These are phyloP conservation scores for Candida nemodendra DNA, from an alignment of 805 yeast species.

Conservation along the genomic window DNA sequence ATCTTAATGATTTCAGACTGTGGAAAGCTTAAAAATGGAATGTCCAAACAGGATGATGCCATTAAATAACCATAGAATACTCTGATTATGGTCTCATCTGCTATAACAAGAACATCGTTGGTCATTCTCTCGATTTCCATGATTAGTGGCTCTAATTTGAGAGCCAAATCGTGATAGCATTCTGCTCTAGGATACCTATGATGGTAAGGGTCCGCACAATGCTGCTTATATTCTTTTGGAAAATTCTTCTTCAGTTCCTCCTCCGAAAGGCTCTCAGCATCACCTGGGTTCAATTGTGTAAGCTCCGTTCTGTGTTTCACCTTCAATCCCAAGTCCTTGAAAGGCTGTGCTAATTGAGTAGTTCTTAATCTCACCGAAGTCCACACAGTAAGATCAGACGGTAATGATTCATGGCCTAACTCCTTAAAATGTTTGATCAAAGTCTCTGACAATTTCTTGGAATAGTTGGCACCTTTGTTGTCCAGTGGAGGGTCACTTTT, in stretches of 20 bases:
- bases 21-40: conserved; percentile 76
- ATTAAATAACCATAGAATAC: conserved; percentile 92
- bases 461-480: conserved; percentile 67
- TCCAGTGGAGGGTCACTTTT: conserved; percentile 81
- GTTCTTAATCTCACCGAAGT: conserved; percentile 89
- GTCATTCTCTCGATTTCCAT: conserved; percentile 92
- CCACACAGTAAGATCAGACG: conserved; percentile 71
- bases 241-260: conserved; percentile 57
- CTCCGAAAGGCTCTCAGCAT: conserved; percentile 65
- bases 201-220: conserved; percentile 81
- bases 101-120: conserved; percentile 84
- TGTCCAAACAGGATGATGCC: conserved; percentile 86
- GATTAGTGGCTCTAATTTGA: conserved; percentile 88
- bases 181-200: conserved; percentile 90
- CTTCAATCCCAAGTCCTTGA: conserved; percentile 59
- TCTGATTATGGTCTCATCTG: conserved; percentile 86
- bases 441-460: conserved; percentile 60
- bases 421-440: conserved; percentile 38
- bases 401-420: conserved; percentile 23
- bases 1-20: conserved; percentile 84
- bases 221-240: conserved; percentile 70
- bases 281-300: conserved; percentile 88
- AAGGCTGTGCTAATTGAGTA: conserved; percentile 70
- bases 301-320: conserved; percentile 78
- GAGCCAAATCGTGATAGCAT: conserved; percentile 93